phyloP scores from a whole-genome alignment of 768 basidiomycete species.

The Hebeloma cylindrosporum region DNA sequence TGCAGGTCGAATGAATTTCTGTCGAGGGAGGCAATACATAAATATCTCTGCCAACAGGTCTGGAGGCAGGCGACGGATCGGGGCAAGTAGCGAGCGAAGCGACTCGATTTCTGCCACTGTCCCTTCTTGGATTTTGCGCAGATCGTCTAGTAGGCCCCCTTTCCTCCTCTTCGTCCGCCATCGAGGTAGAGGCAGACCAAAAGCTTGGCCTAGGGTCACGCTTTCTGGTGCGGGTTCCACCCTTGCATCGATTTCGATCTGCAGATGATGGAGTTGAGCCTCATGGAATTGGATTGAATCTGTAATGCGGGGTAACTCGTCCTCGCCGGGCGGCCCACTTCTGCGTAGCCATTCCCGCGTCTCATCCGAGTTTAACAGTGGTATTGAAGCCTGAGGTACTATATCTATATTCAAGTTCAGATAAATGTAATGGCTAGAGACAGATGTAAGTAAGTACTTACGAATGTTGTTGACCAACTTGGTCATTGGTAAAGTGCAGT shows the following conservation, averaged over 20 bases:
- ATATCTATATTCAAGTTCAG: no score
- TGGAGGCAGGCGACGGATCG: conserved; percentile 25
- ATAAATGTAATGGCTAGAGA: no score
- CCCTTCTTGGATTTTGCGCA: conserved; percentile 1
- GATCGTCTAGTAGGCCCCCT: neutral
- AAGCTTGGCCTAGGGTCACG: neutral
- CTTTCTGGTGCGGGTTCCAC: conserved; percentile 1
- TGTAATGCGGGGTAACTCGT: conserved; percentile 5
- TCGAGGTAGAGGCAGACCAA: conserved; percentile 9
- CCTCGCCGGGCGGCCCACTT: neutral
- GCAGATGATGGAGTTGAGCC: conserved; percentile 1
- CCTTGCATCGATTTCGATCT: conserved; percentile 1
- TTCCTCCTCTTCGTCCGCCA: conserved; percentile 1
- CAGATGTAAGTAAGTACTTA: no score
- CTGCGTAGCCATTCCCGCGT: conserved; percentile 6
- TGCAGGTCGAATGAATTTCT: conserved; percentile 15
- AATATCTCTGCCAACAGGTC: conserved; percentile 28
- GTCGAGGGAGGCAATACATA: conserved; percentile 16
- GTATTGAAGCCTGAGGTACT: conserved; percentile 5
- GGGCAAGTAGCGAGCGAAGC: conserved; percentile 11
- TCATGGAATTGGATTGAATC: conserved; percentile 6
- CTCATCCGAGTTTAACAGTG: conserved; percentile 4
- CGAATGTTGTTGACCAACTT: no score
- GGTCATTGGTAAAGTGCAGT: no score
- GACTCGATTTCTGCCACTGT: conserved; percentile 1